phyloP scores from a whole-genome alignment of 2,329 filamentous ascomycete genomes.

The Colletotrichum sp. region DNA sequence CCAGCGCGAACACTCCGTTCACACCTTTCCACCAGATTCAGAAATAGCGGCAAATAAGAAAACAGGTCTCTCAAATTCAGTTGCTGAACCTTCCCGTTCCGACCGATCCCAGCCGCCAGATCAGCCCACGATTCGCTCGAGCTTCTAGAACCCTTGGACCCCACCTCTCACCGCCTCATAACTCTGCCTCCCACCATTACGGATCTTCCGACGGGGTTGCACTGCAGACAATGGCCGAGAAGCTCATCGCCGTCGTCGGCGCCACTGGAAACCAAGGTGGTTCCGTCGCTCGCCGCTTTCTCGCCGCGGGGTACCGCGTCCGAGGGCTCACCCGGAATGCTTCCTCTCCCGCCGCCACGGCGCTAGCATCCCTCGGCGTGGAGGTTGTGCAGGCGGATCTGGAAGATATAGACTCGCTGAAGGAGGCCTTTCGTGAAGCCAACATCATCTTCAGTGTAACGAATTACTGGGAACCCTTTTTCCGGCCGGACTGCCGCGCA shows the following conservation, averaged over 20 bases:
- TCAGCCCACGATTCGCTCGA: background rate
- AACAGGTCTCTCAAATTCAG: background rate
- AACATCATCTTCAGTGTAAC: conserved; percentile 59
- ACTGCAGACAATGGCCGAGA: conserved; percentile 23
- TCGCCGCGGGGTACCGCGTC: conserved; percentile 44
- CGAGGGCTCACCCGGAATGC: conserved; percentile 52
- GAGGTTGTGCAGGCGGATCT: conserved; percentile 43
- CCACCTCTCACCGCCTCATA: background rate
- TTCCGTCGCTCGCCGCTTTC: conserved; percentile 54
- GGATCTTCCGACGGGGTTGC: background rate
- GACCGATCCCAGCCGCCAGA: background rate
- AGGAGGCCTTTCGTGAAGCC: conserved; percentile 46
- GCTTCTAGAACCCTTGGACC: background rate
- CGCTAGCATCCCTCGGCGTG: conserved; percentile 42
- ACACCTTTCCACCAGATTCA: background rate
- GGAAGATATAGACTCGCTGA: conserved; percentile 42
- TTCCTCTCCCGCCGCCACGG: conserved; percentile 40
- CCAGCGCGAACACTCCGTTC: background rate
- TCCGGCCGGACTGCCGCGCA: conserved; percentile 44
- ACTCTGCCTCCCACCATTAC: background rate
- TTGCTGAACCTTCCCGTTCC: background rate
- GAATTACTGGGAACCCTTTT: conserved; percentile 59
- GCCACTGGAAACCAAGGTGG: conserved; percentile 56
- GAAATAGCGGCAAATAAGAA: background rate
- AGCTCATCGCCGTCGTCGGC: conserved; percentile 47